Evolutionary conservation across 352 stramenopile genomes (phyloP), one percentile per base, ranked within the genome.

Genomic region (Phytophthora palmivora): DNA sequence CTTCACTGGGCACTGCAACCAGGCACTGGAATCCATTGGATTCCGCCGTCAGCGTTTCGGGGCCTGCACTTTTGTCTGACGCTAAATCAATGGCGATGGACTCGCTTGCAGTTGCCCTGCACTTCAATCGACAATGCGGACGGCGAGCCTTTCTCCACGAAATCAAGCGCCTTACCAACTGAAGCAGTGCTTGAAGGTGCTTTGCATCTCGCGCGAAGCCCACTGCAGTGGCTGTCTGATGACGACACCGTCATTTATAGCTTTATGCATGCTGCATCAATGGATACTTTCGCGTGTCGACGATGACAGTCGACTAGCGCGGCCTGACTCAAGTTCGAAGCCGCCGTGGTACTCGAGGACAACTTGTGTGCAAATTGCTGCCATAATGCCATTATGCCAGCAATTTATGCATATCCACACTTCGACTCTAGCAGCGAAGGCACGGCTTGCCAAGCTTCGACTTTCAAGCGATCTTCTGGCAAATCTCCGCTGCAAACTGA

Each of bases 41-140:
- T 39, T 18, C 8, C 37, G 30, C 1, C 28, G 1, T 1, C 18
- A 14, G n/a, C 37, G 37, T 30, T 58, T 48, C 37, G 24, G 11
- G 39, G 50, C 37, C 26, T 58, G 7, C 26, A 32, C 26, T 58
- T 58, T 32, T 33, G 37, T 39, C 49, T 30, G 36, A 16, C 49
- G n/a, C 28, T 14, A 11, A 34, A 21, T 43, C 22, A n/a, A 43
- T 6, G 24, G 24, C 24, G 24, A 46, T 11, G 32, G 22, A 28
- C 24, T 22, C 30, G 55, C 66, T 49, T 54, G 67, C 30, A 59
- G 39, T 51, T 59, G 39, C 21, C 30, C 15, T 21, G 18, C n/a
- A 51, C 39, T 59, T 59, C 52, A 59, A 59, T 58, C 50, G 50
- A 58, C 50, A 58, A 58, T 58, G 2, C 10, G 1, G 7, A 12